Base-by-base conservation (phyloP, 2,329 filamentous ascomycete species). In the Thermoascus crustaceus region DNA sequence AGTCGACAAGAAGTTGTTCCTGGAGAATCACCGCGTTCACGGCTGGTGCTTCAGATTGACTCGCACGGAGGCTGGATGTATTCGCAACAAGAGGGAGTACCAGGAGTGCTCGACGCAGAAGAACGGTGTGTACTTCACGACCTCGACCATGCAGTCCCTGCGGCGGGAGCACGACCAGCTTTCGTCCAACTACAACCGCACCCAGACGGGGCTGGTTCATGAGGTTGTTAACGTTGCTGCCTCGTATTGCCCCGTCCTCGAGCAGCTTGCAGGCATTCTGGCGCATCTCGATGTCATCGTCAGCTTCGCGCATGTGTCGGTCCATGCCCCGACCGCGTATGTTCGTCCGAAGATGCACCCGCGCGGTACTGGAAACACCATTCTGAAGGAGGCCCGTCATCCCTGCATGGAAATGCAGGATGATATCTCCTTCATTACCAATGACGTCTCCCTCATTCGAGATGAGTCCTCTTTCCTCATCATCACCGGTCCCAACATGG, bases 351-450 rank as follows among this genome's bases (percentile, higher is more conserved):
- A 76, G 56, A 88, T 98, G 55, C 87, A 98, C 55, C 72, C 80
- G 7, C 84, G 91, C 20, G 91, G 89, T 18, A 78, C 84, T 30
- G 91, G 89, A 3, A 82, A 87, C 50, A 98, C 91, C 0, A 68
- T 93, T 14, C 73, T 98, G n/a, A 84, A 80, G 45, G 93, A 94
- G 64, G 86, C 91, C 2, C 82, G 93, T 7, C 91, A 98, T 55
- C 93, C 93, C 0, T 98, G 91, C 57, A 85, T 98, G 77, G 91
- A 98, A 60, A 88, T 95, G 76, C 91, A 98, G 63, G 93, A 98
- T 52, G 91, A 98, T 53, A 81, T 98, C 26, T 88, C 89, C 43
- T 98, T 98, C 67, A 98, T 98, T 62, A 95, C 89, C 38, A 98
- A 98, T 58, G 89, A 98, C 49, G 85, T 96, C 14, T 78, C 80